These are phyloP conservation scores for Umbelopsis sp. DNA, from an alignment of 192 early-diverging fungal species.

Conservation along the genomic window DNA sequence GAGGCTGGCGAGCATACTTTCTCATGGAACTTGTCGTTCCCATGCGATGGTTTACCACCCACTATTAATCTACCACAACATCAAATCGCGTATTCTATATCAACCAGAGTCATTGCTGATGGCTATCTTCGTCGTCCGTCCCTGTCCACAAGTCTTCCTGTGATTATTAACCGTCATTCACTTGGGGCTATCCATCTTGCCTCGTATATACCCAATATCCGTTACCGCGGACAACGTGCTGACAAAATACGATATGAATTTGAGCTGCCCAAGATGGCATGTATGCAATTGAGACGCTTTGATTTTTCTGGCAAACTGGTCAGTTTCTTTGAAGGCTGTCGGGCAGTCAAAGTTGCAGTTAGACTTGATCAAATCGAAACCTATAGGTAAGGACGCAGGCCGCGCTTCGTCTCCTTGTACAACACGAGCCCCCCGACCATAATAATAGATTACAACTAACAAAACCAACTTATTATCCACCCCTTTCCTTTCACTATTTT, in stretches of 20 bases:
- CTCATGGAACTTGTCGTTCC: not conserved
- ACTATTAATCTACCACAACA: not conserved
- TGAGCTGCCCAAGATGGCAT: slow-evolving; percentile 12
- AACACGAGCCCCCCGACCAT: not conserved
- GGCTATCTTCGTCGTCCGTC: slow-evolving; percentile 3
- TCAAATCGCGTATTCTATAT: not conserved
- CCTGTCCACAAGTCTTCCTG: not conserved
- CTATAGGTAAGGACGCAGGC: not conserved
- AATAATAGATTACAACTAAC: no score
- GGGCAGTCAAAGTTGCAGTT: slow-evolving; percentile 1
- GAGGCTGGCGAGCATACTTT: slow-evolving; percentile 12
- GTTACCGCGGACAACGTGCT: slow-evolving; percentile 8
- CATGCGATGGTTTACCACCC: not conserved
- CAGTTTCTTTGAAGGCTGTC: slow-evolving; percentile 7
- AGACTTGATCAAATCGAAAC: slow-evolving; percentile 17
- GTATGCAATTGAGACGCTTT: slow-evolving; percentile 13
- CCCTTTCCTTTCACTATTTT: no score
- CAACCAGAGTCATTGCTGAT: not conserved
- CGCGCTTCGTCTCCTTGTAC: not conserved
- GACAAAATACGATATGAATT: slow-evolving; percentile 11
- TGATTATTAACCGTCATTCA: not conserved
- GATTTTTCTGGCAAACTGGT: slow-evolving; percentile 9
- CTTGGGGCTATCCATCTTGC: slow-evolving; percentile 3
- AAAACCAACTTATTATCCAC: no score
- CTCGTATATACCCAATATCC: slow-evolving; percentile 7